Base-by-base conservation (phyloP, 2,329 filamentous ascomycete species). In the Davidsoniella eucalypti region DNA sequence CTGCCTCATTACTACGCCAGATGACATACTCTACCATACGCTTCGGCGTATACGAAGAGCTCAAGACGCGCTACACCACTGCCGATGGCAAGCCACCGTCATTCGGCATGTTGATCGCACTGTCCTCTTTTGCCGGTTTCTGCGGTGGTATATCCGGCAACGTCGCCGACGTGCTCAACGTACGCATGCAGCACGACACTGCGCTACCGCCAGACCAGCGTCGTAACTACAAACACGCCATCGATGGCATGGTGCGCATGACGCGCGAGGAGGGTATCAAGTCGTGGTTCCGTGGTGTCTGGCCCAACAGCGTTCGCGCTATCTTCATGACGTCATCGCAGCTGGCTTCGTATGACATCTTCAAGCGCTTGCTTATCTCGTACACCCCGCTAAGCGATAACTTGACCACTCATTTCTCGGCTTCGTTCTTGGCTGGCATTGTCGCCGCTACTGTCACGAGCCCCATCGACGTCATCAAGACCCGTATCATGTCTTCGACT, bases 181-280 rank as follows among this genome's bases (percentile, higher is more conserved):
- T 98, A 46, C 86, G 92, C 57, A 98, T 98, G 92, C 92, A 98
- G 68, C 86, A 94, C 66, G 92, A 82, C 60, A 81, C 84, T 2
- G 79, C 87, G 0, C 76, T 95, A 1, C 84, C 87, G 0, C 60
- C 67, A 1, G 73, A 73, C 4, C 70, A 93, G 60, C 79, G 86
- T 44, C 77, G 90, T 51, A 92, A 94, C 65, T 98, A 98, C 69
- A 82, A 79, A 55, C 76, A 96, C 64, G 92, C 88, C 2, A 64
- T 95, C 44, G 82, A 96, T 61, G 92, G 92, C 25, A 71, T 96
- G 59, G 67, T 84, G 23, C 80, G 86, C 56, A 94, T 96, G 85
- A 75, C 81, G n/a, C 76, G 82, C 51, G 79, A 87, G 56, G 92
- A 98, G 66, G 92, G 92, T 2, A 61, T 78, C 17, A 63, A 66